phyloP scores from a whole-genome alignment of 805 yeast genomes.

The Candida hungchunana region DNA sequence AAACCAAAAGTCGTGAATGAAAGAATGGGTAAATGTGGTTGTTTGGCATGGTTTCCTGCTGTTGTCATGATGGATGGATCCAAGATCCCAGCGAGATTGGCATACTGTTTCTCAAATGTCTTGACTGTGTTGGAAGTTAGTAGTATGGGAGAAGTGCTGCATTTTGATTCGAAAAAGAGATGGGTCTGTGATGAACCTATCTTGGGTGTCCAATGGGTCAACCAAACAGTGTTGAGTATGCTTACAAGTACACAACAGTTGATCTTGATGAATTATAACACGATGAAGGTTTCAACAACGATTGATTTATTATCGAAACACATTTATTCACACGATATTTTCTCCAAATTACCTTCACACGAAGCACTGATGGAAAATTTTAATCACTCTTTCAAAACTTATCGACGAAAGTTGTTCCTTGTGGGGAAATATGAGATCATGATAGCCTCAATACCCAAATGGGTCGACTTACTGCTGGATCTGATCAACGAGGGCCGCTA shows the following conservation, averaged over 20 bases:
- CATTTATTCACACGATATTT: conserved; percentile 31
- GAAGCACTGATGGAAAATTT: conserved; percentile 11
- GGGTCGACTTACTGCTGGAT: conserved; percentile 65
- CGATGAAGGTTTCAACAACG: conserved; percentile 29
- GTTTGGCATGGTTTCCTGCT: conserved; percentile 64
- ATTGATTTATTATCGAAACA: conserved; percentile 29
- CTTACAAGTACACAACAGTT: conserved; percentile 45
- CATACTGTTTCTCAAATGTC: conserved; percentile 65
- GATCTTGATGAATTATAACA: conserved; percentile 37
- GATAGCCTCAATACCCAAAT: conserved; percentile 57
- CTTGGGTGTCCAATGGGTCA: conserved; percentile 55
- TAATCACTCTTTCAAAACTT: conserved; percentile 30
- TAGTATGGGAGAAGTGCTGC: conserved; percentile 30
- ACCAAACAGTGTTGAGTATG: conserved; percentile 33
- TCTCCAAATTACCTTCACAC: conserved; percentile 18
- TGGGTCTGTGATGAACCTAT: conserved; percentile 47
- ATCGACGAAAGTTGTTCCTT: conserved; percentile 45
- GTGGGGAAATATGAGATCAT: conserved; percentile 49
- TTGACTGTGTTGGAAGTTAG: conserved; percentile 51
- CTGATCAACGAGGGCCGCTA: conserved; percentile 47
- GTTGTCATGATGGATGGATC: conserved; percentile 24
- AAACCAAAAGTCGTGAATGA: conserved; percentile 38
- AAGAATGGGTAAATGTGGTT: conserved; percentile 36
- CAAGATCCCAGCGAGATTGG: conserved; percentile 44
- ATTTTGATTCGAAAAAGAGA: conserved; percentile 37